A percentile compares a stretch with the other conserved stretches of the same genome.
Evolutionary conservation across 306 rosid species (phyloP).

Genomic region (Carpinus fangiana): DNA sequence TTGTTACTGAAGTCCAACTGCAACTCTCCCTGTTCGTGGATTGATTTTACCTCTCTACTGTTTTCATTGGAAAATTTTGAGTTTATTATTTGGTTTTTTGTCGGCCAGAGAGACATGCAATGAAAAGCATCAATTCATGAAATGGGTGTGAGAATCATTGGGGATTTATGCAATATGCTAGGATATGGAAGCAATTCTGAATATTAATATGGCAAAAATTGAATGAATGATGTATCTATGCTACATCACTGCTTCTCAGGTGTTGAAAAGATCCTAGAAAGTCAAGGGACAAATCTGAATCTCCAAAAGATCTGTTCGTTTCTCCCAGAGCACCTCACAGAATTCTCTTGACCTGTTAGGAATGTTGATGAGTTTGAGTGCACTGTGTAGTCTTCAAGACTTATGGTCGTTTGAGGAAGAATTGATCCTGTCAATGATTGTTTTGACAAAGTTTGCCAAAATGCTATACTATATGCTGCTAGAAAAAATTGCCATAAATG

Average conservation of each 20-base stretch:
- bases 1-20: too few relatives aligned
- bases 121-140: too few relatives aligned
- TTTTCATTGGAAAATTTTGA: too few relatives aligned
- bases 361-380: background rate
- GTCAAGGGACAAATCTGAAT: constrained; percentile 56
- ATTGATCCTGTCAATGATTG: constrained; percentile 64
- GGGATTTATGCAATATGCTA: too few relatives aligned
- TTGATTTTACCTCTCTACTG: too few relatives aligned
- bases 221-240: background rate
- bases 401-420: constrained; percentile 58
- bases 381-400: constrained; percentile 46
- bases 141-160: too few relatives aligned
- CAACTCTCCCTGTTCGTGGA: background rate
- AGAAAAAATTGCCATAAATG: constrained; percentile 48
- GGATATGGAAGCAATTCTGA: background rate
- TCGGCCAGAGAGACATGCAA: too few relatives aligned
- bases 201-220: background rate
- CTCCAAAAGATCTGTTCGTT: constrained; percentile 49
- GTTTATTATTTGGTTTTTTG: too few relatives aligned
- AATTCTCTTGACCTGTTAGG: constrained; percentile 51
- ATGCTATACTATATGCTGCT: constrained; percentile 49
- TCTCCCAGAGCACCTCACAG: constrained; percentile 49
- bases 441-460: constrained; percentile 63
- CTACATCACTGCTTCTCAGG: constrained; percentile 62
- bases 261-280: constrained; percentile 48